Conservation (phyloP, 345 rosid genomes). For the Arabis hirsuta region DNA sequence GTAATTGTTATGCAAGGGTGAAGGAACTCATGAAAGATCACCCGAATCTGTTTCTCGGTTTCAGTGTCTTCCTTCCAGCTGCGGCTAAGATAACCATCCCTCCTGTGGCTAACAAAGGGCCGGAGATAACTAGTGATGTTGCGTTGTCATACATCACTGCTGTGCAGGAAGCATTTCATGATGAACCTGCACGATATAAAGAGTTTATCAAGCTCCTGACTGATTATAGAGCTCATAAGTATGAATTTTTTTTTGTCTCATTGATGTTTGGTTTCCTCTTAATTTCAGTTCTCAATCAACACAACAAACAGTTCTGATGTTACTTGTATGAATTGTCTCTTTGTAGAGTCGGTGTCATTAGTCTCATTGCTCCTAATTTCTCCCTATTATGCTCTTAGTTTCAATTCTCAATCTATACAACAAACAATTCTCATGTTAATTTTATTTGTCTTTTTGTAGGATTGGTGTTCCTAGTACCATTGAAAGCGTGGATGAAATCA, state of each 20-base stretch:
- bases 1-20: neutral
- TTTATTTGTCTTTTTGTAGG: too few relatives aligned
- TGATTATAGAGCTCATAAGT: neutral
- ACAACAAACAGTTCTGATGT: too few relatives aligned
- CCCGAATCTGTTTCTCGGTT: neutral
- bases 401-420: too few relatives aligned
- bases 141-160: neutral
- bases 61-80: conserved; percentile 1
- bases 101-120: neutral
- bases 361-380: too few relatives aligned
- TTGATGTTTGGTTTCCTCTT: too few relatives aligned
- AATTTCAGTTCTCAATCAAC: too few relatives aligned
- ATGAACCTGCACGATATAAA: neutral
- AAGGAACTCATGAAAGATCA: conserved; percentile 2
- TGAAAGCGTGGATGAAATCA: too few relatives aligned
- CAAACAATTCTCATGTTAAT: too few relatives aligned
- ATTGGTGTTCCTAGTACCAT: too few relatives aligned
- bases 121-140: neutral
- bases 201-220: neutral
- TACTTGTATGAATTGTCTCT: too few relatives aligned
- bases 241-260: neutral
- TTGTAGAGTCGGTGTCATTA: too few relatives aligned
- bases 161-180: neutral
- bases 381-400: too few relatives aligned
- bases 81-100: neutral